These are phyloP conservation scores for Pyrus hybrid DNA, from an alignment of 331 rosid genomes.

Conservation along the genomic window DNA sequence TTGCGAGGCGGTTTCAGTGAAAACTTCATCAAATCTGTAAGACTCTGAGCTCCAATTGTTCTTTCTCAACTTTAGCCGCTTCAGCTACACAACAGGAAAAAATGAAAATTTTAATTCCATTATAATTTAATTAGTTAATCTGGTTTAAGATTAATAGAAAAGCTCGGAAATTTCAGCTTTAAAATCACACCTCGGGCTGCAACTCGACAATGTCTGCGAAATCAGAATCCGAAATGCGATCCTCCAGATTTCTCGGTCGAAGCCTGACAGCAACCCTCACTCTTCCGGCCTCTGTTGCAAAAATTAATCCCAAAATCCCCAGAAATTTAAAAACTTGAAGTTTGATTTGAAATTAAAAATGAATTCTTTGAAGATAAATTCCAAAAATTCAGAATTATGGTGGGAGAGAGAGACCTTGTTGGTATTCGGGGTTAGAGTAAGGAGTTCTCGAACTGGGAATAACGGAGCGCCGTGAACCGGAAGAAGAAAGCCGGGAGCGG, in stretches of 20 bases:
- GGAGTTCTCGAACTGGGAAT: constrained; percentile 30
- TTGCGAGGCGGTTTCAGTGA: constrained; percentile 57
- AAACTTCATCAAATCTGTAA: constrained; percentile 57
- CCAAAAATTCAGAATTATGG: neutral
- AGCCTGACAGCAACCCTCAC: constrained; percentile 60
- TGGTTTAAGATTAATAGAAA: neutral
- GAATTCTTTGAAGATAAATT: neutral
- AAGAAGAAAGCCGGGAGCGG: constrained; percentile 33
- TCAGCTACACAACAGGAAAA: constrained; percentile 25
- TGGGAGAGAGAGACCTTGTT: constrained; percentile 21
- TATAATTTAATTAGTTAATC: neutral
- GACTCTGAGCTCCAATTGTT: constrained; percentile 70
- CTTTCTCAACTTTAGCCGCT: constrained; percentile 55
- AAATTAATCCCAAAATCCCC: neutral
- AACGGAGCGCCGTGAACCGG: constrained; percentile 45
- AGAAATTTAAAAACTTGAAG: neutral
- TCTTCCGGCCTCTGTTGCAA: constrained; percentile 39
- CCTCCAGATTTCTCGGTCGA: constrained; percentile 52
- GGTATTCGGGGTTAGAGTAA: constrained; percentile 25
- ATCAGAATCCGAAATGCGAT: constrained; percentile 40
- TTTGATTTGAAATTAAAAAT: neutral
- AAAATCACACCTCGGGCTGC: constrained; percentile 60
- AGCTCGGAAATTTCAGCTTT: neutral
- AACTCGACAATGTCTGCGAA: constrained; percentile 48
- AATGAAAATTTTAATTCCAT: neutral